Base-by-base conservation (phyloP, 2,329 filamentous ascomycete species). In the Emmonsiellopsis sp. region DNA sequence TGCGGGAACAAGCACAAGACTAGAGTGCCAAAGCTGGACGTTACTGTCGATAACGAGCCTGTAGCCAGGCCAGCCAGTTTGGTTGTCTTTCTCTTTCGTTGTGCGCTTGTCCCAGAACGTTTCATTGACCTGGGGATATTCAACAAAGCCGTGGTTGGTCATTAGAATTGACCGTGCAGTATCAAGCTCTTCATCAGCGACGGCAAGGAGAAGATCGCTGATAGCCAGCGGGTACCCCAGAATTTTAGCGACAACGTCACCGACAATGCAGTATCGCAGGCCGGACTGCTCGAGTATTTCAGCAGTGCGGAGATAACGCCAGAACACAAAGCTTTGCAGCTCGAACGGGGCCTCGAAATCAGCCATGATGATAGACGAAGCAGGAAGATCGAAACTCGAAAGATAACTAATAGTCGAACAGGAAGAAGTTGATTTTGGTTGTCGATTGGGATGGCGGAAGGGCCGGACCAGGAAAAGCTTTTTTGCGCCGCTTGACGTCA, bases 251-350 rank as follows among this genome's bases (percentile, higher is more conserved):
- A 53, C 31, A 37, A 48, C 41, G 37, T 48, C 51, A 26, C 51
- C 51, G 46, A 53, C 51, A 13, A 53, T 15, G 15, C 51, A 53
- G 51, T 53, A 38, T 48, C 51, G 41, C 41, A 53, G 26, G n/a
- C 51, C 43, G 9, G 51, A 40, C 8, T 40, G 16, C 38, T 46
- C 51, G 38, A 53, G 51, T 13, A 40, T 31, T 40, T 31, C 44
- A 26, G 20, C 20, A 26, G 20, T 26, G 20, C 20, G 20, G 20
- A 26, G 20, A 5, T 26, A 26, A 26, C 20, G 3, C 20, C 20
- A 26, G 20, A 26, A 5, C 20, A 26, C 3, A 5, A 26, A 26
- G 3, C 20, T 1, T 26, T 26, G 20, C 1, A 26, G 20, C 20
- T 26, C 5, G 20, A 26, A 26, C 20, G 20, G 20, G 20, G 20